Base-by-base conservation (phyloP, 345 rosid genomes). In the Euphorbia lathyris region DNA sequence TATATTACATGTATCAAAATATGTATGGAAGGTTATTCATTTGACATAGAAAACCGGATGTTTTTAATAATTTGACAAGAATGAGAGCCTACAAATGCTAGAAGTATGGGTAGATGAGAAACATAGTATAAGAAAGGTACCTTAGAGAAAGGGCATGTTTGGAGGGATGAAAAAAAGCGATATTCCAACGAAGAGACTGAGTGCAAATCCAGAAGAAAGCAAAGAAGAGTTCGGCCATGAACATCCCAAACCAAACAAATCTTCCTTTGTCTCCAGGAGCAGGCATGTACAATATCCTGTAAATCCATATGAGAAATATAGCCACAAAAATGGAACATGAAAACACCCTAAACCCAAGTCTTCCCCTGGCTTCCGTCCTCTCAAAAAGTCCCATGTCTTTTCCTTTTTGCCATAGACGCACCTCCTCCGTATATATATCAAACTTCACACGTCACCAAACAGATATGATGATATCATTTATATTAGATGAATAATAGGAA, bases 101-200 rank as follows among this genome's bases (percentile, higher is more conserved):
- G n/a, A n/a, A n/a, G n/a, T n/a, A n/a, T n/a, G n/a, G n/a, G n/a
- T n/a, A n/a, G n/a, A n/a, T n/a, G n/a, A n/a, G n/a, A n/a, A n/a
- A n/a, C n/a, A n/a, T n/a, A n/a, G n/a, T n/a, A n/a, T n/a, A n/a
- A 26, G 13, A 1, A 6, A 10, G 5, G 12, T 63, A 86, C 77
- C 87, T 85, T 43, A 36, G 74, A 0, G 81, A 72, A 74, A 86
- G 87, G 45, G 72, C 71, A 30, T 84, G 73, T 36, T 67, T 66
- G 83, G 79, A 83, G 47, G 88, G 74, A 5, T 45, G 13, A 57
- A 66, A 65, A 45, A 60, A 50, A 30, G 75, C 61, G 34, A 78
- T 63, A 42, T 74, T 82, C 86, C 87, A 87, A 32, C 90, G 84
- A 62, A 72, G 38, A 52, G 86, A 55, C 68, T 84, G 92, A 48